Conservation (phyloP, 1,284 basidiomycete genomes). For the Apiotrichum porosum region DNA sequence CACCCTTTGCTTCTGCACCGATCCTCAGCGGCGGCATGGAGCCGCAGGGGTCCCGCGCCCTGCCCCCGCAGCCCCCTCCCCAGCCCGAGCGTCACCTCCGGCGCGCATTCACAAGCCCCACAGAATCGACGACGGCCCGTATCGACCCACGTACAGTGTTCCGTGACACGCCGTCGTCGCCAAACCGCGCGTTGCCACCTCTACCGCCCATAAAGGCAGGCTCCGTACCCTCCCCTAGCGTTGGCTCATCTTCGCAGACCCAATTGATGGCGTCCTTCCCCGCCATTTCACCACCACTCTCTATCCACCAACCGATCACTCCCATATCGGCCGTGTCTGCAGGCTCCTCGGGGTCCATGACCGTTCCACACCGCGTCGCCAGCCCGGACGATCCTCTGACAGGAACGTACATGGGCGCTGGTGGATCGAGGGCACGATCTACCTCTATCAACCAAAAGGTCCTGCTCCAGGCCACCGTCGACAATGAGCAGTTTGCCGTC, state of each 20-base stretch:
- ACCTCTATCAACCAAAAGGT: conserved; percentile 19
- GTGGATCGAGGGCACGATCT: conserved; percentile 14
- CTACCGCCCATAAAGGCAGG: conserved; percentile 20
- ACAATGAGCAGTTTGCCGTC: conserved; percentile 71
- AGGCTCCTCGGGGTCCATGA: conserved; percentile 3
- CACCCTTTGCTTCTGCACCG: too few relatives aligned
- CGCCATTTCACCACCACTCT: neutral
- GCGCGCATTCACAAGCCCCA: conserved; percentile 36
- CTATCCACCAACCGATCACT: neutral
- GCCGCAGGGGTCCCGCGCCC: too few relatives aligned
- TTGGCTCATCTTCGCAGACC: neutral
- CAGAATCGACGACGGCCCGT: neutral
- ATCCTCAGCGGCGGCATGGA: too few relatives aligned
- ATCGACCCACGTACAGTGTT: neutral
- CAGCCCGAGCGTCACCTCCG: conserved; percentile 39
- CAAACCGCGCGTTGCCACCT: conserved; percentile 33
- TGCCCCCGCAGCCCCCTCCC: conserved; percentile 40
- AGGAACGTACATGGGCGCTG: neutral
- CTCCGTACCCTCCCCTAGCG: conserved; percentile 4
- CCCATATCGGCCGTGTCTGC: conserved; percentile 3
- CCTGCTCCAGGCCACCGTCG: conserved; percentile 60
- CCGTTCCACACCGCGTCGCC: conserved; percentile 12
- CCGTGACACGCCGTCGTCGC: conserved; percentile 21
- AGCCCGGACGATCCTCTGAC: conserved; percentile 35
- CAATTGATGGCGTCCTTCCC: neutral